phyloP scores from a whole-genome alignment of 139 green algal genomes.

The Ettlia oleoabundans region DNA sequence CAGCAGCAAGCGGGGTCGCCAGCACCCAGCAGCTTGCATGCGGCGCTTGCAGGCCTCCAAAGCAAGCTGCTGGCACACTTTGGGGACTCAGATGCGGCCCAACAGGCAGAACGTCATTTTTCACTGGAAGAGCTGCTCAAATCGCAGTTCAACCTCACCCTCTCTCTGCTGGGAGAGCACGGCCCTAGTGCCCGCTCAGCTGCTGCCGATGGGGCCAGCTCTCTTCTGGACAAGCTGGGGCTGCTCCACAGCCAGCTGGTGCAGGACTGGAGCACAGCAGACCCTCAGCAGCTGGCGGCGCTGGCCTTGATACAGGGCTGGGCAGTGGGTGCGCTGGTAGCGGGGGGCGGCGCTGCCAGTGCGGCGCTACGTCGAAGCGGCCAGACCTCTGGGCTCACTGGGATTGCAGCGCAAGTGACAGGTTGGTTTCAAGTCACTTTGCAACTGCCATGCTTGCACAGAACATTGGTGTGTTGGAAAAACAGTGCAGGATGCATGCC shows the following conservation, averaged over 20 bases:
- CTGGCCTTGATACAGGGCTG: slow-evolving; percentile 16
- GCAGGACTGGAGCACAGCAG: not conserved
- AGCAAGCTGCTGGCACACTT: not conserved
- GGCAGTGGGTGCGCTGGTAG: slow-evolving; percentile 3
- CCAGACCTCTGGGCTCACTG: too few species aligned
- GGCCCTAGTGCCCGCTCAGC: not conserved
- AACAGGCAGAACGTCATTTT: not conserved
- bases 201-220: not conserved
- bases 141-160: not conserved
- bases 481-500: too few species aligned
- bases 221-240: not conserved
- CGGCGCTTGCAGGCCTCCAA: slow-evolving; percentile 5
- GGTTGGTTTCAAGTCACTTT: too few species aligned
- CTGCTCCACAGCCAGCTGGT: not conserved
- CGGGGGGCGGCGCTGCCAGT: not conserved
- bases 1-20: not conserved
- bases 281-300: not conserved
- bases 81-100: too few species aligned
- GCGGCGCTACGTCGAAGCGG: too few species aligned
- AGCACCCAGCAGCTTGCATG: not conserved
- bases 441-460: too few species aligned
- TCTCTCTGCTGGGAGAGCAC: not conserved
- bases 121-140: not conserved
- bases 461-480: too few species aligned
- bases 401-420: too few species aligned